Evolutionary conservation across 257 asterid species (phyloP), one percentile per base, ranked within the genome.

Genomic region (Solanum sejunctum): DNA sequence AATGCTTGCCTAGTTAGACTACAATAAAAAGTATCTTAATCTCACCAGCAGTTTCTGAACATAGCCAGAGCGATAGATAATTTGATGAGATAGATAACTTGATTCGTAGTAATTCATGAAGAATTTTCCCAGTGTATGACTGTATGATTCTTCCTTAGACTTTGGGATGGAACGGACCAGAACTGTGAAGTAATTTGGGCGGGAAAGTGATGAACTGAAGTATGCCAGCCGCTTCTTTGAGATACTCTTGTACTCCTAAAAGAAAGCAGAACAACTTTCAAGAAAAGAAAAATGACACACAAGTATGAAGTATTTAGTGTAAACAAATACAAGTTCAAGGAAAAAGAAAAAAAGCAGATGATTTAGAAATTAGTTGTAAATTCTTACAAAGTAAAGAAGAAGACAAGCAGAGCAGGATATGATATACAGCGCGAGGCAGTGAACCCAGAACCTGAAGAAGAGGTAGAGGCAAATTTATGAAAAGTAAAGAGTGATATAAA

Each of bases 131-230:
- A 90, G 86, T 43, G 60, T 45, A 6, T 26, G 71, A 47, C 91
- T 88, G 69, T 84, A 86, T 58, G 88, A 63, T 51, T 81, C 83
- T 55, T 70, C 58, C 58, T 70, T 54, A 66, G 88, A 85, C 70
- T 72, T 70, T 13, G 92, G 92, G 84, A 90, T 86, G 18, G 88
- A 81, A 49, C 88, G 92, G 45, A 90, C 92, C 84, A 90, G 85
- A 88, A 90, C 84, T 82, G 91, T 85, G 87, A 88, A 90, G 78
- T 63, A 84, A 83, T 84, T 85, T 82, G 85, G 89, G 85, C 66
- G 85, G 58, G 55, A 82, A 87, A 10, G 82, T 75, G 85, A 87
- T 67, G 84, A 86, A 84, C 88, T 85, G 85, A 63, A 47, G 36
- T 72, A 72, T 17, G 61, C 85, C 80, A 87, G 77, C 83, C 87